Conservation (phyloP, 352 stramenopile species). For the Globisporangium nodosum region DNA sequence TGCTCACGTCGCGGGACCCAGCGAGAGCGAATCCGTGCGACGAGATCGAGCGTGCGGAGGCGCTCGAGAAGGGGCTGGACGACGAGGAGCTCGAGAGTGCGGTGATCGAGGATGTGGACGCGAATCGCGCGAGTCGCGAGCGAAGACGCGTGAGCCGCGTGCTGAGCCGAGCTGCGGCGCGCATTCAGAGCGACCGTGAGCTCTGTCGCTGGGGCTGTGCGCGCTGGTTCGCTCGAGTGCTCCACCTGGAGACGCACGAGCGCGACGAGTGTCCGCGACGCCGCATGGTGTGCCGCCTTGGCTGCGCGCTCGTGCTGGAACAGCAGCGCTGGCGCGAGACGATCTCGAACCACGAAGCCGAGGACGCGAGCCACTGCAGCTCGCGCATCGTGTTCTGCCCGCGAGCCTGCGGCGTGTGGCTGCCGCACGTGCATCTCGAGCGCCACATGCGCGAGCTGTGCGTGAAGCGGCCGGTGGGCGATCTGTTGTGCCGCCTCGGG, state of each 20-base stretch:
- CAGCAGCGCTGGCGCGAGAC: conserved; percentile 35
- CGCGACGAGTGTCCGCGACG: conserved; percentile 47
- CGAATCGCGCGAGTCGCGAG: conserved; percentile 29
- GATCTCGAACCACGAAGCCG: conserved; percentile 55
- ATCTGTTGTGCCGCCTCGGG: conserved; percentile 49
- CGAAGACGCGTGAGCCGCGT: conserved; percentile 55
- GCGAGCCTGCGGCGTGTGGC: conserved; percentile 63
- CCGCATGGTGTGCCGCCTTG: conserved; percentile 62
- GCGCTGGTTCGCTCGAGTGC: conserved; percentile 37
- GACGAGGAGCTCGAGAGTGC: conserved; percentile 44
- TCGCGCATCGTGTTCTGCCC: conserved; percentile 52
- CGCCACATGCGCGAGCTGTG: conserved; percentile 57
- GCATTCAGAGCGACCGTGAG: conserved; percentile 24
- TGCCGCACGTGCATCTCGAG: conserved; percentile 35
- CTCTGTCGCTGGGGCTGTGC: conserved; percentile 63
- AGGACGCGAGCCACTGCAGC: conserved; percentile 31
- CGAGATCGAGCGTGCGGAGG: conserved; percentile 40
- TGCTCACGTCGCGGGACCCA: conserved; percentile 36
- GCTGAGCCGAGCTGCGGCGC: conserved; percentile 32
- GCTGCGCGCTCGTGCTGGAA: conserved; percentile 47
- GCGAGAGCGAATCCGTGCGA: conserved; percentile 17
- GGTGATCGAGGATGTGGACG: conserved; percentile 39
- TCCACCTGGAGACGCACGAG: conserved; percentile 46
- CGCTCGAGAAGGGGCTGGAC: conserved; percentile 33
- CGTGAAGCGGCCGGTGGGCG: conserved; percentile 49